Evolutionary conservation across 2,329 filamentous ascomycete genomes (phyloP).

Genomic region (Emericellopsis atlantica): DNA sequence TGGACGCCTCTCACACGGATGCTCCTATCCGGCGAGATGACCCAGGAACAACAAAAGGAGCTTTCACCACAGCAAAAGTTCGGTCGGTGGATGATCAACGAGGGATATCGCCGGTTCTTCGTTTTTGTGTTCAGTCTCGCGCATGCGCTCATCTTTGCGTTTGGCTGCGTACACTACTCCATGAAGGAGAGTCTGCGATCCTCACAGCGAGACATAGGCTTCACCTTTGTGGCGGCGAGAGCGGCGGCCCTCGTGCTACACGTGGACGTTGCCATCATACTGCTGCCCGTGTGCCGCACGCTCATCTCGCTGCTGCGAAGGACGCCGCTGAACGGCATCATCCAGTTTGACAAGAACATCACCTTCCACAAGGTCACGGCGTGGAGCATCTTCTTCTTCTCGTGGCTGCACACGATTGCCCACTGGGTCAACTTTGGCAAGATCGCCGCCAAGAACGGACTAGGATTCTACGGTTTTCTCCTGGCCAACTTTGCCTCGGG

Average conservation of each 20-base stretch:
- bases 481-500: slow-evolving; percentile 67
- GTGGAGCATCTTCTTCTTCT: slow-evolving; percentile 83
- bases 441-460: slow-evolving; percentile 59
- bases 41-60: slow-evolving; percentile 56
- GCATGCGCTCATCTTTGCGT: slow-evolving; percentile 66
- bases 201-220: slow-evolving; percentile 56
- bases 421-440: slow-evolving; percentile 82
- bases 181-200: slow-evolving; percentile 62
- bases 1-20: slow-evolving; percentile 74
- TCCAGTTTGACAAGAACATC: slow-evolving; percentile 84
- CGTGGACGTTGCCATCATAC: slow-evolving; percentile 67
- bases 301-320: slow-evolving; percentile 71
- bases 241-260: slow-evolving; percentile 66
- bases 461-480: slow-evolving; percentile 68
- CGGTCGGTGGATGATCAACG: slow-evolving; percentile 82
- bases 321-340: slow-evolving; percentile 73
- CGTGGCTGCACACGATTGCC: slow-evolving; percentile 74
- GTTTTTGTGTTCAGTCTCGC: slow-evolving; percentile 63
- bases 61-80: slow-evolving; percentile 60
- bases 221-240: slow-evolving; percentile 66
- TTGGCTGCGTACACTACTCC: slow-evolving; percentile 69
- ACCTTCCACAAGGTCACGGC: slow-evolving; percentile 77
- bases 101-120: slow-evolving; percentile 70
- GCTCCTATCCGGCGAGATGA: slow-evolving; percentile 74
- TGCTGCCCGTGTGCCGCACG: slow-evolving; percentile 74